Evolutionary conservation across 441 rosid species (phyloP).

Genomic region (Breynia disticha): DNA sequence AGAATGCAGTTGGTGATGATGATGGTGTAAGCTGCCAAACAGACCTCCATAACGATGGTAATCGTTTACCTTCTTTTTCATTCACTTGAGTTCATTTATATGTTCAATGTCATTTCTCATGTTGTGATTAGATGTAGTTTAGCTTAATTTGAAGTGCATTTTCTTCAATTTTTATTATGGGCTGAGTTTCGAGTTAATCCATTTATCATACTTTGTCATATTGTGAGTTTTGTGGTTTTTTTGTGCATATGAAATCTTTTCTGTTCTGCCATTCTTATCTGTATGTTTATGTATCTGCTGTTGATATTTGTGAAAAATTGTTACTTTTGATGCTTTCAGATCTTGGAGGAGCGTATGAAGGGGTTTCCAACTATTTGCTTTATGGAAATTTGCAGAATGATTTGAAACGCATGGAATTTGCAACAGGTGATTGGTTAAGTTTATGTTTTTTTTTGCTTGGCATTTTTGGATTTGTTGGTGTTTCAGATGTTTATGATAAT

Average conservation of each 20-base stretch:
- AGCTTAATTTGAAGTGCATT: too few species aligned
- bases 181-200: too few species aligned
- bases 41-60: conserved; percentile 31
- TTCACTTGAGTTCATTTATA: not conserved
- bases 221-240: too few species aligned
- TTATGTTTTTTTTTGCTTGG: not conserved
- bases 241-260: too few species aligned
- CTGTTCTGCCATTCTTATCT: not conserved
- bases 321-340: not conserved
- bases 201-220: too few species aligned
- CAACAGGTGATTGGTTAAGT: not conserved
- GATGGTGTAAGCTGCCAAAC: conserved; percentile 12
- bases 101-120: not conserved
- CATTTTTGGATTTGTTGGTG: not conserved
- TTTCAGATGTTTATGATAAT: too few species aligned
- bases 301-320: not conserved
- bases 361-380: not conserved
- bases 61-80: not conserved
- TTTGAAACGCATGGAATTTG: not conserved
- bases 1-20: conserved; percentile 18
- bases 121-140: not conserved
- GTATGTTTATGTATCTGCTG: not conserved
- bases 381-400: not conserved
- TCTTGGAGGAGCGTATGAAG: not conserved
- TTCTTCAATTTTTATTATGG: too few species aligned